A percentile compares a stretch with the other conserved stretches of the same genome.
These are phyloP conservation scores for Penicillium canariense DNA, from an alignment of 495 filamentous ascomycete genomes.

Conservation along the genomic window DNA sequence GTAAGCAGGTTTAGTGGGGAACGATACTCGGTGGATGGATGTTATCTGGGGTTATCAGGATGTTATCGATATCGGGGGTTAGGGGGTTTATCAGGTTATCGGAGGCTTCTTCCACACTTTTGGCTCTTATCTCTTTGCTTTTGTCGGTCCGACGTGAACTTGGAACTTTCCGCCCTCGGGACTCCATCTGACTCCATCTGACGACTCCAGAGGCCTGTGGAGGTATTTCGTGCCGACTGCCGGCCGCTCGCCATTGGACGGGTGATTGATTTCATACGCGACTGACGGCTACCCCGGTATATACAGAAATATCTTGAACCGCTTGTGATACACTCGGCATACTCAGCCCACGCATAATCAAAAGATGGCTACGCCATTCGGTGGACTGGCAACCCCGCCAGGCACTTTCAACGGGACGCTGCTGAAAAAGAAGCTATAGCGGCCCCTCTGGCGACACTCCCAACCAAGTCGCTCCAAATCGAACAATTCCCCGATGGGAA, in stretches of 20 bases:
- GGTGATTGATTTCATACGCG: no score
- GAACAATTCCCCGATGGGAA: conserved; percentile 60
- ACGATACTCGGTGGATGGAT: background rate
- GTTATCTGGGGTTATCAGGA: no score
- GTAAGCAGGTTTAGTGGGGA: background rate
- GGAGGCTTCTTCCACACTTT: background rate
- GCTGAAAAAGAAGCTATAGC: conserved; percentile 54
- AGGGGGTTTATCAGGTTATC: no score
- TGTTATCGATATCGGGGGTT: no score
- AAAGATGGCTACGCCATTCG: conserved; percentile 50
- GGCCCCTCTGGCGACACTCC: conserved; percentile 41
- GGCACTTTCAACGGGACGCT: conserved; percentile 56
- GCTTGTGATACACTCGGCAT: no score
- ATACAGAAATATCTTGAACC: no score
- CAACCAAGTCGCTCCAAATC: conserved; percentile 49
- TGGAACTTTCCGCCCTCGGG: background rate
- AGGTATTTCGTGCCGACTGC: background rate
- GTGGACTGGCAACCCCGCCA: conserved; percentile 55
- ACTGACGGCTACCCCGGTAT: no score
- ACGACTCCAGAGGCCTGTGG: no score
- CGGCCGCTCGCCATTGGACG: background rate
- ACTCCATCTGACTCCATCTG: no score
- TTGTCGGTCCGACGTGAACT: background rate
- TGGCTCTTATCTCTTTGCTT: background rate
- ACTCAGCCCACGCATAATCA: background rate